These are phyloP conservation scores for Hanseniaspora vineae DNA, from an alignment of 805 yeast genomes.

Conservation along the genomic window DNA sequence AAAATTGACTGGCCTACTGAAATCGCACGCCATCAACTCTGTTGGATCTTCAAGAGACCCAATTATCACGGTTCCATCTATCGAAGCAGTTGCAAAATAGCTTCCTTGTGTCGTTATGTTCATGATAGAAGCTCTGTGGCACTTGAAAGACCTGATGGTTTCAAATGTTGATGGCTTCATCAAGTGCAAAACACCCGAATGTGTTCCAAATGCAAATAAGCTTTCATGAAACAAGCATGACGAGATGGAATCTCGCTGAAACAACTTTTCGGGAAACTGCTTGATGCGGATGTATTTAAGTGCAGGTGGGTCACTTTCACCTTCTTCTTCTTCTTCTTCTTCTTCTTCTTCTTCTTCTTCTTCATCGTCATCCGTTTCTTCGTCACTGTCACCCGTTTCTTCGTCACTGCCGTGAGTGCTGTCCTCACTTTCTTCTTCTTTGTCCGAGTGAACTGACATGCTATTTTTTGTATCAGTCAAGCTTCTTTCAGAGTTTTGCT, in stretches of 20 bases:
- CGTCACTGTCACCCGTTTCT: constrained; percentile 14
- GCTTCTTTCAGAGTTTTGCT: no score
- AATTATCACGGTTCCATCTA: constrained; percentile 85
- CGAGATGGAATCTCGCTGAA: constrained; percentile 67
- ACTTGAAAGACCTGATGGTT: constrained; percentile 59
- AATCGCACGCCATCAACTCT: constrained; percentile 65
- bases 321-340: constrained; percentile 30
- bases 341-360: constrained; percentile 20
- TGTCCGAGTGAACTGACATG: not conserved
- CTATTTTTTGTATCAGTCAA: no score
- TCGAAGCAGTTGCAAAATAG: constrained; percentile 75
- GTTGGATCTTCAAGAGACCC: constrained; percentile 52
- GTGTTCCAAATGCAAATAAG: constrained; percentile 74
- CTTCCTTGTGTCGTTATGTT: constrained; percentile 61
- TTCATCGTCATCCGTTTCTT: constrained; percentile 18
- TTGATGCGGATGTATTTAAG: constrained; percentile 62
- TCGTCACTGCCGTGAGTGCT: constrained; percentile 6
- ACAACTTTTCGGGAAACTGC: constrained; percentile 57
- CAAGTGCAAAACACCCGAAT: constrained; percentile 69
- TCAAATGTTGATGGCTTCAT: constrained; percentile 41
- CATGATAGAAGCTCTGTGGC: constrained; percentile 75
- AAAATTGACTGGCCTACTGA: constrained; percentile 78
- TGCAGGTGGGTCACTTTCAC: constrained; percentile 52
- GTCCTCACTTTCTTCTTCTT: constrained; percentile 4
- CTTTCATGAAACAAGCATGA: constrained; percentile 46